Percentiles rank a stretch among this genome's conserved stretches.
Conservation (phyloP, 345 rosid species). For the Erodium maritimum region DNA sequence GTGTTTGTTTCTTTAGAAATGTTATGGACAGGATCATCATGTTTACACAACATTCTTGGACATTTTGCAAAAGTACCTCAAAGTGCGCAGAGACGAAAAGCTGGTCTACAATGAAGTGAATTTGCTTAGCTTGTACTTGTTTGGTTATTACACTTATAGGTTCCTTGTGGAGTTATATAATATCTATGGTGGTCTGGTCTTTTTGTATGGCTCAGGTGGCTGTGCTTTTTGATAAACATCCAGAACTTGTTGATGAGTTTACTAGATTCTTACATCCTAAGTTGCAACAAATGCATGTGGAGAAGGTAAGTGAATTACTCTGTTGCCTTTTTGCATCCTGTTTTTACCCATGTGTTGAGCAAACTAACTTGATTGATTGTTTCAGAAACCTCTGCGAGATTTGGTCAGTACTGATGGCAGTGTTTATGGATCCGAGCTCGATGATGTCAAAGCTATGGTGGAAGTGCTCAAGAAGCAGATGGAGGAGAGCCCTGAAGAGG, state of each 20-base stretch:
- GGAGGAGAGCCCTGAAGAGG: slow-evolving; percentile 61
- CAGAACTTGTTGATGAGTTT: slow-evolving; percentile 85
- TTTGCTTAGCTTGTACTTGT: slow-evolving; percentile 8
- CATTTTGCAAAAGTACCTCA: slow-evolving; percentile 20
- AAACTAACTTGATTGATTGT: slow-evolving; percentile 7
- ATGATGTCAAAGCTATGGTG: slow-evolving; percentile 46
- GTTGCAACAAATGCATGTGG: slow-evolving; percentile 43
- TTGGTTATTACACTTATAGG: background rate
- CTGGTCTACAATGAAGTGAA: slow-evolving; percentile 57
- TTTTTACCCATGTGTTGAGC: background rate
- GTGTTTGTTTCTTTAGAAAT: slow-evolving; percentile 14
- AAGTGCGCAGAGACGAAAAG: slow-evolving; percentile 13
- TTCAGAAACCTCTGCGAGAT: slow-evolving; percentile 67
- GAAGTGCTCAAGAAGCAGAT: slow-evolving; percentile 67
- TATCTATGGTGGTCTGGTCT: slow-evolving; percentile 7
- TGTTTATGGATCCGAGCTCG: slow-evolving; percentile 66
- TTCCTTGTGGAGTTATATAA: background rate
- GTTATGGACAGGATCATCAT: slow-evolving; percentile 21
- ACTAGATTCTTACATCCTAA: slow-evolving; percentile 62
- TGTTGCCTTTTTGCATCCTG: slow-evolving; percentile 3
- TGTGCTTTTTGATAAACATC: slow-evolving; percentile 61
- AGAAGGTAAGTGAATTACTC: slow-evolving; percentile 37
- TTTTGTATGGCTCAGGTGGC: slow-evolving; percentile 60
- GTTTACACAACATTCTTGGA: slow-evolving; percentile 19
- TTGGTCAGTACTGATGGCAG: slow-evolving; percentile 46